A percentile compares a stretch with the other conserved stretches of the same genome.
phyloP scores from a whole-genome alignment of 257 asterid species.

The Fraxinus quadrangulata region DNA sequence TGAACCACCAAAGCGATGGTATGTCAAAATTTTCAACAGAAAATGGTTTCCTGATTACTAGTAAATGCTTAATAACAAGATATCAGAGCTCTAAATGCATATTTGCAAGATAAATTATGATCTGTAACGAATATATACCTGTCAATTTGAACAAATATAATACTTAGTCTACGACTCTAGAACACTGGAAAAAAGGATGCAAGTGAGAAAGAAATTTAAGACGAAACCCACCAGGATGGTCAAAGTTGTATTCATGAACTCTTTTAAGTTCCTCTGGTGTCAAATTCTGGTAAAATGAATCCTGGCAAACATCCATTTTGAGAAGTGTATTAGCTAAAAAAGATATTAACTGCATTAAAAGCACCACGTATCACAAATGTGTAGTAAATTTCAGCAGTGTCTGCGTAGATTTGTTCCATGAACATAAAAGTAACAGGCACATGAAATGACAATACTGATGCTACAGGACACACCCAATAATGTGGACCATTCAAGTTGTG shows the following conservation, averaged over 20 bases:
- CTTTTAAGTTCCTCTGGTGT: constrained; percentile 77
- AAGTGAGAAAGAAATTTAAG: background rate
- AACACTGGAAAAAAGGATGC: background rate
- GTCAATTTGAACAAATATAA: background rate
- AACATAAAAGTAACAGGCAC: constrained; percentile 14
- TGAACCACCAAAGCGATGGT: background rate
- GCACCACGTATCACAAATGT: background rate
- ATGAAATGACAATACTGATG: constrained; percentile 2
- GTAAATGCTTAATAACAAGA: background rate
- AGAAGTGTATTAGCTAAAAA: constrained; percentile 20
- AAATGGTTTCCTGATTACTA: background rate
- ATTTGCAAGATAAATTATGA: background rate
- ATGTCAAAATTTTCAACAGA: background rate
- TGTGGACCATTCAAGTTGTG: background rate
- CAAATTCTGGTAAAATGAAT: constrained; percentile 88
- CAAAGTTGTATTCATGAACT: constrained; percentile 97
- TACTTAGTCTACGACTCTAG: background rate
- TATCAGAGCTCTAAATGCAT: background rate
- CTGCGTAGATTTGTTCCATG: background rate
- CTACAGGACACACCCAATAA: constrained; percentile 7
- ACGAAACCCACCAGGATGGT: constrained; percentile 87
- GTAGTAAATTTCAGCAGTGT: constrained; percentile 13
- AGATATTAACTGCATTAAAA: background rate
- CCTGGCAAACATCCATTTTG: constrained; percentile 53
- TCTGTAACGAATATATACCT: background rate